Conservation (phyloP, 1,284 basidiomycete species). For the Agroathelia rolfsii region DNA sequence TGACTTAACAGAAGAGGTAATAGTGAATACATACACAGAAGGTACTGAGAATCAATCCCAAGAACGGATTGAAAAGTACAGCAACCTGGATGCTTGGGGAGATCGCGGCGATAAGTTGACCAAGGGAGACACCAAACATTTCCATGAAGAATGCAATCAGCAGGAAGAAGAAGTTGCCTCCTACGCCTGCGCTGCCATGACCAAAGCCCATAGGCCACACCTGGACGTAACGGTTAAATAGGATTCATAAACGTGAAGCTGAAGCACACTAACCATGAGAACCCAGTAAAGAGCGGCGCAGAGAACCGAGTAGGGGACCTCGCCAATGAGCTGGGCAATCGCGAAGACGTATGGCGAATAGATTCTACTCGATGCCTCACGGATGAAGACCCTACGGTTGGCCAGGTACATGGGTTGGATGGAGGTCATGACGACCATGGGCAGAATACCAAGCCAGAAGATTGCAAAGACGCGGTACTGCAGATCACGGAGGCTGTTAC, state of each 20-base stretch:
- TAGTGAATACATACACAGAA: no score
- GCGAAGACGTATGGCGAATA: constrained; percentile 80
- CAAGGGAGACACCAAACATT: constrained; percentile 69
- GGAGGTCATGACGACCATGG: constrained; percentile 71
- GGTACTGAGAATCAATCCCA: constrained; percentile 56
- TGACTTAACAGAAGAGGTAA: no score
- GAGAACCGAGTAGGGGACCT: constrained; percentile 70
- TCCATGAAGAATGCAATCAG: constrained; percentile 65
- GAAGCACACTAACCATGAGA: constrained; percentile 40
- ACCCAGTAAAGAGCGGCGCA: constrained; percentile 74
- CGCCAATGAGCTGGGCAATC: constrained; percentile 72
- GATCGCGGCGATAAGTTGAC: constrained; percentile 67
- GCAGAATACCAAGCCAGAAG: constrained; percentile 63
- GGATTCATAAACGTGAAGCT: constrained; percentile 1
- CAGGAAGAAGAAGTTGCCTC: constrained; percentile 70
- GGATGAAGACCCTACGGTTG: constrained; percentile 42
- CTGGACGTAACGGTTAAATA: constrained; percentile 17
- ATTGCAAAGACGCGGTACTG: constrained; percentile 82
- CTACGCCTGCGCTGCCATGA: constrained; percentile 45
- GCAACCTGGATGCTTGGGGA: constrained; percentile 71
- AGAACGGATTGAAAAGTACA: constrained; percentile 73
- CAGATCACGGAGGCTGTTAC: constrained; percentile 56
- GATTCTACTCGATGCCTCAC: constrained; percentile 63
- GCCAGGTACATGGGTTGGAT: constrained; percentile 84
- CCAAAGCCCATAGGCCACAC: constrained; percentile 69